phyloP scores from a whole-genome alignment of 2,329 filamentous ascomycete genomes.

The Chaetomium globosum region DNA sequence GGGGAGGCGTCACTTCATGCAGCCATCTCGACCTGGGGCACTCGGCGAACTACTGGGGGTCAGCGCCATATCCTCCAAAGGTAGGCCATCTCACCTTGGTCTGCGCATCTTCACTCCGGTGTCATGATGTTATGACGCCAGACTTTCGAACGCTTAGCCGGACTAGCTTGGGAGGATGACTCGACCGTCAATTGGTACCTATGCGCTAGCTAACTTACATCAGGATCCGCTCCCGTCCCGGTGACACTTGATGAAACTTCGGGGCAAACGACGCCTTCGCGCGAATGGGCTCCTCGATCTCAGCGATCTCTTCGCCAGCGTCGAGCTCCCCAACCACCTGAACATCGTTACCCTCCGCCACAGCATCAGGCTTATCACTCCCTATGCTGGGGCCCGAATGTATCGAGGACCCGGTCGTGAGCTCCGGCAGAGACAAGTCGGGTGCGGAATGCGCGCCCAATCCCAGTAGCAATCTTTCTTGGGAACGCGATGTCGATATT shows the following conservation, averaged over 20 bases:
- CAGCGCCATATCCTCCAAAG: too few species aligned
- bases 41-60: too few species aligned
- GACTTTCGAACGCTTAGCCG: not conserved
- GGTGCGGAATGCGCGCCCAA: not conserved
- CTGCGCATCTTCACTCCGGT: not conserved
- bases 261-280: slow-evolving; percentile 22
- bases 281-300: slow-evolving; percentile 23
- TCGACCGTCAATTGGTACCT: not conserved
- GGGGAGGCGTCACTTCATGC: too few species aligned
- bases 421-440: slow-evolving; percentile 11
- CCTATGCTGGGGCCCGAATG: slow-evolving; percentile 3
- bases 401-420: slow-evolving; percentile 18
- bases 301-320: slow-evolving; percentile 5
- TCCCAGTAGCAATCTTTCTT: slow-evolving; percentile 16
- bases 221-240: not conserved
- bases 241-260: not conserved
- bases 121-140: not conserved
- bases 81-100: not conserved
- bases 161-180: not conserved
- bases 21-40: too few species aligned
- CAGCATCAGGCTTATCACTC: not conserved
- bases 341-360: slow-evolving; percentile 6
- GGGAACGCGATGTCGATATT: slow-evolving; percentile 2
- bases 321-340: slow-evolving; percentile 16
- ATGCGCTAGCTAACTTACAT: not conserved